Conservation (phyloP, 192 early-diverging fungal species). For the Mortierella antarctica region DNA sequence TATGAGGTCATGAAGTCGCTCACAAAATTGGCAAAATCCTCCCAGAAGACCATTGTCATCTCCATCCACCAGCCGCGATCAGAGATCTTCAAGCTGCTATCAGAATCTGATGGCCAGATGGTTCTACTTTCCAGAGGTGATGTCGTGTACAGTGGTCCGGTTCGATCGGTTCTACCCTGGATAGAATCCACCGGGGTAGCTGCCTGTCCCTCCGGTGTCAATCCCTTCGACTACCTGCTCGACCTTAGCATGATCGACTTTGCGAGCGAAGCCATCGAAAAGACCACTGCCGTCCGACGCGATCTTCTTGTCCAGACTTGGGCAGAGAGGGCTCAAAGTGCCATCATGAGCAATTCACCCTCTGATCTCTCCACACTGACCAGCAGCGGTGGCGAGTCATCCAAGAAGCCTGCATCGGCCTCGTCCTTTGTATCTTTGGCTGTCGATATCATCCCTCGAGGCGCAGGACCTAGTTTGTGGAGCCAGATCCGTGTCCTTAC, state of each 20-base stretch:
- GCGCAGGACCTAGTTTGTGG: slow-evolving; percentile 34
- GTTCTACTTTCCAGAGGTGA: slow-evolving; percentile 43
- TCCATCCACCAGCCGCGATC: slow-evolving; percentile 93
- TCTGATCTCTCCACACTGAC: slow-evolving; percentile 5
- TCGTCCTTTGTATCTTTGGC: slow-evolving; percentile 27
- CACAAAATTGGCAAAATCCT: slow-evolving; percentile 39
- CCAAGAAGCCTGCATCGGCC: background rate
- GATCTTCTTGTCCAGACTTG: slow-evolving; percentile 40
- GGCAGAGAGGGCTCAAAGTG: slow-evolving; percentile 13
- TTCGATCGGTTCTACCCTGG: slow-evolving; percentile 43
- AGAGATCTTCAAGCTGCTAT: slow-evolving; percentile 80
- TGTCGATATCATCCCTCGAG: slow-evolving; percentile 40
- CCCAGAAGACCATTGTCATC: slow-evolving; percentile 77
- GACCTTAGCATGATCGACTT: slow-evolving; percentile 51
- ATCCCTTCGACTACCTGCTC: slow-evolving; percentile 48
- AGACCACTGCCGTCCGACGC: slow-evolving; percentile 33
- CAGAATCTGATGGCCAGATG: slow-evolving; percentile 51
- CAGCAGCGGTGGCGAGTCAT: slow-evolving; percentile 18
- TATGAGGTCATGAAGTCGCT: slow-evolving; percentile 54
- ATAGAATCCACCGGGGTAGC: slow-evolving; percentile 34
- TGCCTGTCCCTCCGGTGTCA: slow-evolving; percentile 37
- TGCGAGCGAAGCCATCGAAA: slow-evolving; percentile 48
- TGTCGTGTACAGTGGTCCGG: slow-evolving; percentile 47
- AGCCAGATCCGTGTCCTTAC: slow-evolving; percentile 38
- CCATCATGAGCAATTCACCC: background rate